phyloP scores from a whole-genome alignment of 176 grass and related monocot species.

The Dendrocalamus sinicus region DNA sequence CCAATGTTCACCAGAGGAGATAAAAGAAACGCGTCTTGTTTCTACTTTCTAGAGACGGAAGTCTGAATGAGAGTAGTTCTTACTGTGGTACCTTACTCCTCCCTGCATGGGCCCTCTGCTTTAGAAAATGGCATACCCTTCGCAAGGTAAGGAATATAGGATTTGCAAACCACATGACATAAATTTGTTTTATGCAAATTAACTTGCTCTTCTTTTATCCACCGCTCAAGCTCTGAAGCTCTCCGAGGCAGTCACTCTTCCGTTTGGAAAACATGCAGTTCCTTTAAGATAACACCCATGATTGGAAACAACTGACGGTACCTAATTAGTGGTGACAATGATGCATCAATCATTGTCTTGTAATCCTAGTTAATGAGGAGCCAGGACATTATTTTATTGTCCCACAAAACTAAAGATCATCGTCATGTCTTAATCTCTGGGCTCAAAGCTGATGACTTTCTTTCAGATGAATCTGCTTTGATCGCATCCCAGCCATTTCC shows the following conservation, averaged over 20 bases:
- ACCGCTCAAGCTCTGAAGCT: neutral
- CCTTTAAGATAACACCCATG: neutral
- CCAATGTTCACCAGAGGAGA: slow-evolving; percentile 25
- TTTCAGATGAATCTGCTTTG: neutral
- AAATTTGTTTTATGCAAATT: neutral
- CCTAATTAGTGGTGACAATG: neutral
- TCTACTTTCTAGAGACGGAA: neutral
- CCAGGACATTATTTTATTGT: neutral
- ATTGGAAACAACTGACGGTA: neutral
- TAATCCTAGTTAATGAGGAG: neutral
- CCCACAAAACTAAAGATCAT: neutral
- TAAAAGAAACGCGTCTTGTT: neutral
- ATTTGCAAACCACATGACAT: neutral
- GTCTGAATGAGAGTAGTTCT: neutral
- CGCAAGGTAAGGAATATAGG: neutral
- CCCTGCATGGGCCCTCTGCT: neutral
- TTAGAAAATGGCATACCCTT: neutral
- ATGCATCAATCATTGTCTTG: slow-evolving; percentile 10
- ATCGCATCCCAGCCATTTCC: neutral
- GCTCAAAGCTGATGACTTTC: too few relatives aligned
- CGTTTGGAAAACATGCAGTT: neutral
- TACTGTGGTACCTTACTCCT: neutral
- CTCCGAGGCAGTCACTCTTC: neutral
- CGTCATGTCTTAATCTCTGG: neutral
- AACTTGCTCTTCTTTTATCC: neutral